Evolutionary conservation across 495 filamentous ascomycete species (phyloP), one percentile per base, ranked within the genome.

Genomic region (Aspergillus nidulans): DNA sequence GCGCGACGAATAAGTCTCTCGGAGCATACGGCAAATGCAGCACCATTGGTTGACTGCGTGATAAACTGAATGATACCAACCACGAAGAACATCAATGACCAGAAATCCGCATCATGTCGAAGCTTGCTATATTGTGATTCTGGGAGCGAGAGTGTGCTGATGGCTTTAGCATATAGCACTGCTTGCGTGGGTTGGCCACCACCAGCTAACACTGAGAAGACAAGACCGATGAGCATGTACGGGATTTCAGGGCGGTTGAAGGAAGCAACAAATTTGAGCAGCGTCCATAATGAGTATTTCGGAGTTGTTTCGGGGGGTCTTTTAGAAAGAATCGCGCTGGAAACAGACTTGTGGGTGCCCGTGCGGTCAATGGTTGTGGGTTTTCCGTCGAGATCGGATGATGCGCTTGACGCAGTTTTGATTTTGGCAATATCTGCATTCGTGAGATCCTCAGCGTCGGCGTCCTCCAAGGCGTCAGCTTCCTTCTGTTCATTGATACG

Each of bases 71-170:
- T 79, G 42, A 95, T 67, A 15, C 88, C 94, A n/a, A 96, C 81
- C 81, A 97, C 91, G 20, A 97, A 80, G 67, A 94, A 98, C 91
- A 98, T 96, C 53, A 85, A 67, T 32, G 82, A 84, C 92, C 94
- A 98, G 69, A 97, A 97, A 58, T 94, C 83, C 39, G 83, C 83
- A 39, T 88, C 83, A 3, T 78, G 75, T 45, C 85, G 79, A 34
- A 95, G 68, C 56, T 77, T 67, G 39, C 34, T 76, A 55, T 69
- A 81, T 62, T 72, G 32, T 4, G 38, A 53, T 13, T 62, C 60
- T 12, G 78, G 83, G 4, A 76, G 67, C 1, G 85, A 81, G 12
- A 91, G 71, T 1, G 88, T 74, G 24, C 68, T 81, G 69, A 98
- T 92, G 23, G 88, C 81, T 67, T 96, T 95, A 58, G 90, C 88